Conservation (phyloP, 352 stramenopile genomes). For the Pythium apleroticum region DNA sequence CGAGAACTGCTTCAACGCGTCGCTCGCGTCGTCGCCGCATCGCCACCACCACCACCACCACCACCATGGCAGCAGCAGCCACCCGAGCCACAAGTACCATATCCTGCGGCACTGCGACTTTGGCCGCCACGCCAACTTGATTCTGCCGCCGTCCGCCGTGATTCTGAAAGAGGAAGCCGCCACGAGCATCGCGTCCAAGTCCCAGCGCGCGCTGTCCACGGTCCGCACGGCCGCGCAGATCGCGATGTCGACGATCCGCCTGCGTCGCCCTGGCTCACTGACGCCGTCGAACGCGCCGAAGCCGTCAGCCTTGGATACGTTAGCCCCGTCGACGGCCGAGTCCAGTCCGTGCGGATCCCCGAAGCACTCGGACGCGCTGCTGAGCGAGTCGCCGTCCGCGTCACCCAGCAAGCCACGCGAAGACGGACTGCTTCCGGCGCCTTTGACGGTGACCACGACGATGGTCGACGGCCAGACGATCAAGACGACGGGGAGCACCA, state of each 20-base stretch:
- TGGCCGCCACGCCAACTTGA: conserved; percentile 60
- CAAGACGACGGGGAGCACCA: not conserved
- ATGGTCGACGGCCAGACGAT: not conserved
- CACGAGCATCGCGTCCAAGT: conserved; percentile 40
- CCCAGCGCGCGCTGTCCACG: conserved; percentile 65
- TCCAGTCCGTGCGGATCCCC: conserved; percentile 15
- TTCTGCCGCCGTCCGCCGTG: conserved; percentile 64
- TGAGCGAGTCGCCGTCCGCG: conserved; percentile 8
- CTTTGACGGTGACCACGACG: conserved; percentile 7
- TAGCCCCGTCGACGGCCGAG: conserved; percentile 13
- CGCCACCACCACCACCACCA: conserved; percentile 27
- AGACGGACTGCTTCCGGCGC: conserved; percentile 7
- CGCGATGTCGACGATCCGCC: conserved; percentile 70
- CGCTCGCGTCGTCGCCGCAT: conserved; percentile 21
- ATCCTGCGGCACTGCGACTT: conserved; percentile 70
- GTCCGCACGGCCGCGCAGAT: conserved; percentile 64
- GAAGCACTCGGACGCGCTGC: not conserved
- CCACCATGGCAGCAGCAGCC: conserved; percentile 17
- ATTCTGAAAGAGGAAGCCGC: conserved; percentile 34
- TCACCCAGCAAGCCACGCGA: conserved; percentile 3
- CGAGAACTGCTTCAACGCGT: conserved; percentile 69
- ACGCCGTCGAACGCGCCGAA: conserved; percentile 13
- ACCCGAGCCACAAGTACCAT: conserved; percentile 17
- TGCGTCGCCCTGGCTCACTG: conserved; percentile 37
- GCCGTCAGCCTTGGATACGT: not conserved